Percentiles rank a stretch among this genome's conserved stretches.
Conservation (phyloP, 176 grass and related monocot species). For the Zoysia pacifica region DNA sequence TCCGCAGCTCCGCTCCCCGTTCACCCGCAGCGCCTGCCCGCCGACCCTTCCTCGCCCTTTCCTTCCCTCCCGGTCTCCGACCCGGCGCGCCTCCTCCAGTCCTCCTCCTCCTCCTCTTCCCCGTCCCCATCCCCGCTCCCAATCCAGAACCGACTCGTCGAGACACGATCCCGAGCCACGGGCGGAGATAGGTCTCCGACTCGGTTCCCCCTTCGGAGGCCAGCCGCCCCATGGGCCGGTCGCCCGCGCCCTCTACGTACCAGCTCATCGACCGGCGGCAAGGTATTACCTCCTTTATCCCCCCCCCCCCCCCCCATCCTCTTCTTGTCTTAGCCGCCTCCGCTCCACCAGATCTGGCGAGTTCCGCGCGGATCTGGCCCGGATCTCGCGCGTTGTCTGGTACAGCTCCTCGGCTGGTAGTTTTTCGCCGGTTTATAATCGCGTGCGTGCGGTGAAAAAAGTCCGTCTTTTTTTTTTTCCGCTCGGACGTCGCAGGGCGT, state of each 20-base stretch:
- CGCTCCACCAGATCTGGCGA: constrained; percentile 29
- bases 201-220: constrained; percentile 2
- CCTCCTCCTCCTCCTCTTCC: not conserved
- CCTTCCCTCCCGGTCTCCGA: not conserved
- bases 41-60: not conserved
- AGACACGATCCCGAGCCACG: not conserved
- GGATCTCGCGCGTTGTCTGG: constrained; percentile 21
- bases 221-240: constrained; percentile 50
- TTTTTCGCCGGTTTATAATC: not conserved
- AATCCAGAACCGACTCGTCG: not conserved
- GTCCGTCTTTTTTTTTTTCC: not conserved
- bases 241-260: constrained; percentile 37
- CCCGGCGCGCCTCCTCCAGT: not conserved
- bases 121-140: not conserved
- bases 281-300: constrained; percentile 6
- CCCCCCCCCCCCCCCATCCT: too few relatives aligned
- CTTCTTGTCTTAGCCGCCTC: not conserved
- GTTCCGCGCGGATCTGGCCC: constrained; percentile 37
- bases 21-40: constrained; percentile 5
- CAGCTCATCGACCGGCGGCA: constrained; percentile 57
- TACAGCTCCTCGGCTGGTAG: not conserved
- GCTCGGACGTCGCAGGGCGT: not conserved
- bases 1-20: too few relatives aligned
- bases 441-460: constrained; percentile 1
- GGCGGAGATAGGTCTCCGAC: constrained; percentile 7